Conservation (phyloP, 1,139 yeast genomes). For the Torulaspora globosa region DNA sequence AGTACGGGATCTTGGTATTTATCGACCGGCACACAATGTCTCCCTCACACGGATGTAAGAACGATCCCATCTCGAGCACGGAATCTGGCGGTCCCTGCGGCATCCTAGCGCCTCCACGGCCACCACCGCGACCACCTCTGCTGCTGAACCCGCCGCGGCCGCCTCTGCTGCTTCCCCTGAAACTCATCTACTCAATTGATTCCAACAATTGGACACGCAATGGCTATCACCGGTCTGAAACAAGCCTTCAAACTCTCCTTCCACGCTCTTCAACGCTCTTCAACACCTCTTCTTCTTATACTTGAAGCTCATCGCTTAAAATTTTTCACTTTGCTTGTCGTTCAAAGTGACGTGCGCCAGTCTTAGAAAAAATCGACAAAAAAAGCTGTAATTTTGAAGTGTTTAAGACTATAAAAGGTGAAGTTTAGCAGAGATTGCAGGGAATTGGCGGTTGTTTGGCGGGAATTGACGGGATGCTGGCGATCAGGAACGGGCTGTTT, state of each 20-base stretch:
- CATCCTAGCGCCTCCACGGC: constrained; percentile 22
- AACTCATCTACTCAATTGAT: constrained; percentile 23
- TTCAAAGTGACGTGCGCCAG: neutral
- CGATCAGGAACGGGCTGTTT: constrained; percentile 3
- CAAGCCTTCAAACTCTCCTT: constrained; percentile 7
- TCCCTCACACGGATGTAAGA: constrained; percentile 91
- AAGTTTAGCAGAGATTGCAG: neutral
- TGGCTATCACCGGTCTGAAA: neutral
- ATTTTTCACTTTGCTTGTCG: constrained; percentile 2
- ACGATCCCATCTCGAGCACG: constrained; percentile 91
- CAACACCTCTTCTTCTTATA: neutral
- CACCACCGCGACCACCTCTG: constrained; percentile 32
- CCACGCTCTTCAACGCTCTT: neutral
- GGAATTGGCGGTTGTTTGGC: neutral
- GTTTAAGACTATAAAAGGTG: neutral
- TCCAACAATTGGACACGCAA: neutral
- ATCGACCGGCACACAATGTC: constrained; percentile 95
- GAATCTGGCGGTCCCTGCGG: constrained; percentile 73
- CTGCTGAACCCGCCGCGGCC: constrained; percentile 34
- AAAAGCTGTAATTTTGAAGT: neutral
- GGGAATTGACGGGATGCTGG: constrained; percentile 7
- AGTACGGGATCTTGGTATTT: constrained; percentile 91
- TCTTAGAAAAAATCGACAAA: neutral
- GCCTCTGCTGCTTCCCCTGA: constrained; percentile 36
- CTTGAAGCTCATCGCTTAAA: constrained; percentile 10